These are phyloP conservation scores for Mortierella sp. DNA, from an alignment of 371 early-diverging fungal species.

Conservation along the genomic window DNA sequence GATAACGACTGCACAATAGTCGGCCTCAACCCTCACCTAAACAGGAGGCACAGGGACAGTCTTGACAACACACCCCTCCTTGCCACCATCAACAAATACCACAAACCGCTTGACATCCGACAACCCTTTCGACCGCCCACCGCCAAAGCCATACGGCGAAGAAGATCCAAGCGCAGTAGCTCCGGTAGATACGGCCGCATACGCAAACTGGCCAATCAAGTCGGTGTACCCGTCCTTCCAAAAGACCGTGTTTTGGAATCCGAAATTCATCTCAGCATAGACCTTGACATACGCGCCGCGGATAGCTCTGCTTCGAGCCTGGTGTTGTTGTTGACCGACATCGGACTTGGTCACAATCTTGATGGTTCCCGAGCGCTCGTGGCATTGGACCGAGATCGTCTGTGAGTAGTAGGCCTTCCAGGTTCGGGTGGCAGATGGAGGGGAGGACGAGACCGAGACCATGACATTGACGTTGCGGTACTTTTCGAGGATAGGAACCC, in stretches of 20 bases:
- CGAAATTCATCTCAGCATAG: slow-evolving; percentile 63
- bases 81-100: slow-evolving; percentile 54
- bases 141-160: neutral
- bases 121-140: slow-evolving; percentile 14
- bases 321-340: neutral
- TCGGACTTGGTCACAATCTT: slow-evolving; percentile 60
- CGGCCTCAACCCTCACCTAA: neutral
- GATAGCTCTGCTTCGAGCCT: slow-evolving; percentile 31
- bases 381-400: slow-evolving; percentile 61
- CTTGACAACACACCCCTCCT: slow-evolving; percentile 55
- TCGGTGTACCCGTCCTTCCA: slow-evolving; percentile 79
- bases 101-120: slow-evolving; percentile 39
- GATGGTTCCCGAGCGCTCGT: slow-evolving; percentile 64
- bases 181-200: slow-evolving; percentile 62
- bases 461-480: slow-evolving; percentile 54
- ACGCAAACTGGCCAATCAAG: slow-evolving; percentile 72
- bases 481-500: slow-evolving; percentile 35
- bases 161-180: neutral
- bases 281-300: slow-evolving; percentile 74
- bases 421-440: slow-evolving; percentile 42
- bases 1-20: neutral
- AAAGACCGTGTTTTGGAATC: slow-evolving; percentile 51
- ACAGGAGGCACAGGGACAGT: slow-evolving; percentile 45
- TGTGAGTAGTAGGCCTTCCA: slow-evolving; percentile 65
- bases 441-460: slow-evolving; percentile 41